Percentiles rank a stretch among this genome's conserved stretches.
phyloP scores from a whole-genome alignment of 148 eudicot genomes.

The Vaccinium darrowii region DNA sequence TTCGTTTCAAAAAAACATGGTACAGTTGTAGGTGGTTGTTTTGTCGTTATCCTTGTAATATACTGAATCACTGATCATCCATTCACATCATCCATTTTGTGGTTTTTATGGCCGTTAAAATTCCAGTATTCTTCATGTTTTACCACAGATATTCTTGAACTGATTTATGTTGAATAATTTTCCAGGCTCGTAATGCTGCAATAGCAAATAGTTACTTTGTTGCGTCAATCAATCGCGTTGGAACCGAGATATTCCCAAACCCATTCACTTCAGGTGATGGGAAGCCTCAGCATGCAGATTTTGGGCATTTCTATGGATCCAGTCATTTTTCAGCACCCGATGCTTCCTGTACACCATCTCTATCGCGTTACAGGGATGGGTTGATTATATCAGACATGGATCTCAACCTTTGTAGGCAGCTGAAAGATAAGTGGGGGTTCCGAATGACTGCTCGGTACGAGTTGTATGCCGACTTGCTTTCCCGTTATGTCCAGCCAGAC shows the following conservation, averaged over 20 bases:
- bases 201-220: conserved; percentile 94
- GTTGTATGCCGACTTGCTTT: conserved; percentile 69
- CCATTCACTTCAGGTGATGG: conserved; percentile 98
- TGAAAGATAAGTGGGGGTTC: conserved; percentile 96
- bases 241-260: conserved; percentile 86
- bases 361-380: conserved; percentile 77
- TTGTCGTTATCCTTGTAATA: background rate
- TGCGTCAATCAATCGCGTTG: conserved; percentile 92
- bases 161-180: conserved; percentile 1
- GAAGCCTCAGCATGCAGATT: conserved; percentile 87
- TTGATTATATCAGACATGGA: conserved; percentile 89
- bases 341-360: conserved; percentile 86
- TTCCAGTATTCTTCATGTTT: conserved; percentile 7
- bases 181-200: conserved; percentile 97
- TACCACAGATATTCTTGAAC: background rate
- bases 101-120: background rate
- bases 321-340: conserved; percentile 95
- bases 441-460: conserved; percentile 94
- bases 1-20: background rate
- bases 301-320: conserved; percentile 98
- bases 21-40: background rate
- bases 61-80: conserved; percentile 33
- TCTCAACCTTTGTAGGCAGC: conserved; percentile 89
- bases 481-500: conserved; percentile 61
- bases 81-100: background rate